phyloP scores from a whole-genome alignment of 2,329 filamentous ascomycete genomes.

The Pseudogymnoascus sp. region DNA sequence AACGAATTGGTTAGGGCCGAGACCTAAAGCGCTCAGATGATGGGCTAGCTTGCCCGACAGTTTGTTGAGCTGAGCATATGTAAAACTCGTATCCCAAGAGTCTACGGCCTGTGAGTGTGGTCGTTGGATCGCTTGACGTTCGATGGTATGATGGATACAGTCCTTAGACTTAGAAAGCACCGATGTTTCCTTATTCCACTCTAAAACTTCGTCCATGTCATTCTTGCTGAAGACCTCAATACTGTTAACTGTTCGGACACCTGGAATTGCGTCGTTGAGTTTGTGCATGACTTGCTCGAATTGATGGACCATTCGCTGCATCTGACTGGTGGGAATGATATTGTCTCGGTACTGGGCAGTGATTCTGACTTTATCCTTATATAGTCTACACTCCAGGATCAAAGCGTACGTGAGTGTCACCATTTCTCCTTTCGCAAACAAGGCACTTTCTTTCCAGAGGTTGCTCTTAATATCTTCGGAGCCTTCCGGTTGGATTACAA shows the following conservation, averaged over 20 bases:
- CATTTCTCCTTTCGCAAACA: background rate
- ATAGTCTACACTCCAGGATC: background rate
- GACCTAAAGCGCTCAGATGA: conserved; percentile 14
- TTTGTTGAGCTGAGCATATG: conserved; percentile 16
- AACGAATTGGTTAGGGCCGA: conserved; percentile 15
- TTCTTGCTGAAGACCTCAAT: conserved; percentile 30
- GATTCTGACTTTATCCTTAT: background rate
- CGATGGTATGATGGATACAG: conserved; percentile 10
- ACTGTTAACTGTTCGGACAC: conserved; percentile 29
- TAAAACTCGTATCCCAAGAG: conserved; percentile 18
- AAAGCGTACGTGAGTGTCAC: conserved; percentile 10
- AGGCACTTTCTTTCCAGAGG: background rate
- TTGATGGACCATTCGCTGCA: background rate
- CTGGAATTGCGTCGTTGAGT: conserved; percentile 24
- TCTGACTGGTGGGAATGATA: background rate
- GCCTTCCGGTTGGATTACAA: conserved; percentile 19
- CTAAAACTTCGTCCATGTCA: conserved; percentile 32
- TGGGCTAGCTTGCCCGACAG: conserved; percentile 13
- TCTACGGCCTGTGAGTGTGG: conserved; percentile 15
- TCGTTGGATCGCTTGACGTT: conserved; percentile 4
- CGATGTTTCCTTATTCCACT: background rate
- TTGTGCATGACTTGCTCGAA: background rate
- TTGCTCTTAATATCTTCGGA: background rate
- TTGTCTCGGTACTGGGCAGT: background rate
- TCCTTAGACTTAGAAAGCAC: background rate